Evolutionary conservation across 192 early-diverging fungal genomes (phyloP).

Genomic region (Lobosporangium transversale): DNA sequence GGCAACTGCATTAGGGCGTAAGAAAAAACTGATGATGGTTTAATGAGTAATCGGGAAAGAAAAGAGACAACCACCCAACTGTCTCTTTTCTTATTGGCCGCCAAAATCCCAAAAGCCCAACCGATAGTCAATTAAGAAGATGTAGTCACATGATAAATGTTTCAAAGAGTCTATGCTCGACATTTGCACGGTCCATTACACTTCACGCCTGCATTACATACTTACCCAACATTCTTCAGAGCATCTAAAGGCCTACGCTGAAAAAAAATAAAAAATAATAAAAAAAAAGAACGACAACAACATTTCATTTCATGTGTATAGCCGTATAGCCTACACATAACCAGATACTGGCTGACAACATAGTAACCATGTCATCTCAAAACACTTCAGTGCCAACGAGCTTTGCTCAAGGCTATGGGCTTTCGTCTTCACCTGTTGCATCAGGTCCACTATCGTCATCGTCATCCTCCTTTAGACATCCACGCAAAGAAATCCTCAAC

Average conservation of each 20-base stretch:
- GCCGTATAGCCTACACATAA: too few relatives aligned
- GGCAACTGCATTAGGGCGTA: conserved; percentile 74
- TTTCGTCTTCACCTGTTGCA: conserved; percentile 9
- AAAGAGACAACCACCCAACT: not conserved
- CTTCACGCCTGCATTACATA: too few relatives aligned
- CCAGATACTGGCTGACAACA: not conserved
- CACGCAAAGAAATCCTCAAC: conserved; percentile 79
- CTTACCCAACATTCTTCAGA: conserved; percentile 1
- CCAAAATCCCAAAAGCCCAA: too few relatives aligned
- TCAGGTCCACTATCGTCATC: conserved; percentile 3
- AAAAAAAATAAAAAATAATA: not conserved
- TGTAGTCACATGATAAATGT: too few relatives aligned
- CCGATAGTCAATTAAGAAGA: too few relatives aligned
- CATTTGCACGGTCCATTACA: too few relatives aligned
- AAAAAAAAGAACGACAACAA: too few relatives aligned
- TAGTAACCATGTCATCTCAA: conserved; percentile 12
- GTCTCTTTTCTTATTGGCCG: too few relatives aligned
- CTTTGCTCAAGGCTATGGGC: conserved; percentile 38
- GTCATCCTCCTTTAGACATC: conserved; percentile 13
- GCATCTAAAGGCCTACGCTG: not conserved
- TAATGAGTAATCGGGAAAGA: not conserved
- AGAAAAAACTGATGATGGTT: too few relatives aligned
- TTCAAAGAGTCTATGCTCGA: too few relatives aligned
- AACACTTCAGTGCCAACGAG: not conserved
- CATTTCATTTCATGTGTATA: too few relatives aligned